Base-by-base conservation (phyloP, 768 basidiomycete species). In the Guyanaporus albipodus region DNA sequence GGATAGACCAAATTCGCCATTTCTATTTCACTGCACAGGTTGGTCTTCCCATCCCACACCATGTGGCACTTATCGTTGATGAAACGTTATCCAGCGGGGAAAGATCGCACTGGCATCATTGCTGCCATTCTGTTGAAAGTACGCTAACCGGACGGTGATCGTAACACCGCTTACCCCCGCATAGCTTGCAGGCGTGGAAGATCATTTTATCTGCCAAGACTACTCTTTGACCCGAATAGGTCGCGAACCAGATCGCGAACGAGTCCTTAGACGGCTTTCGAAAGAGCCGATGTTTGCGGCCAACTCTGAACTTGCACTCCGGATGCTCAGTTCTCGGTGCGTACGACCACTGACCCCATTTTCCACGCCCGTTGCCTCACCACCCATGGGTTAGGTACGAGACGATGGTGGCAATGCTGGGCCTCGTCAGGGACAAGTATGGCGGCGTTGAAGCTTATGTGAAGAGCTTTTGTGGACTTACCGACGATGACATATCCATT, bases 301-400 rank as follows among this genome's bases (percentile, higher is more conserved):
- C 6, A 84, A 88, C 54, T 79, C 75, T 33, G 78, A 85, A 45
- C 85, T 86, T 19, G 86, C 86, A 2, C 69, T 87, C n/a, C 89
- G 87, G 50, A 87, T 90, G 85, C 79, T 91, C 42, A 79, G 83
- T 4, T 89, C 86, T 55, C 77, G 83, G 87, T 86, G 59, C 42
- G 50, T 44, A 24, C 22, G n/a, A 37, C 31, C 18, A 21, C 28
- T 12, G 27, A 14, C 5, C 26, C 7, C 23, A n/a, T n/a, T 14
- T n/a, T 36, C 32, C 22, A 17, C 24, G 11, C 9, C 19, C 31
- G n/a, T 29, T 21, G 23, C 8, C 43, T 51, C 29, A 41, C 24
- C 23, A 8, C 12, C 19, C 28, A 33, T 15, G 8, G 15, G 6
- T 29, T 51, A 89, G 89, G 41, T 75, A 73, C 37, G 84, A 83